A percentile compares a stretch with the other conserved stretches of the same genome.
Evolutionary conservation across 768 basidiomycete species (phyloP).

Genomic region (Daedaleopsis sinensis): DNA sequence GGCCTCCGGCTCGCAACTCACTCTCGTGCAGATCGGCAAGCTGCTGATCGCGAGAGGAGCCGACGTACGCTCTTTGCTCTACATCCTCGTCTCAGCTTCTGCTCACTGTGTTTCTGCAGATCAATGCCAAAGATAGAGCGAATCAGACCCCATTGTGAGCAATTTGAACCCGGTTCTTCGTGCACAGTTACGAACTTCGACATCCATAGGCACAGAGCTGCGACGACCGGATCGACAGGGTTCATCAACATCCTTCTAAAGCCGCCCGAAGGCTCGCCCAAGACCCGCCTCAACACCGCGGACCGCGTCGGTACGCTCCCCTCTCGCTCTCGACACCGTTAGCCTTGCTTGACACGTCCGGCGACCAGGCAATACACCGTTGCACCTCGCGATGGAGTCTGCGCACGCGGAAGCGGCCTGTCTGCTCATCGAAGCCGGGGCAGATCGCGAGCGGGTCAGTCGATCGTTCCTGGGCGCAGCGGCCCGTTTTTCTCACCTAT

Average conservation of each 20-base stretch:
- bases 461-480: not conserved
- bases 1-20: not conserved
- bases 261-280: constrained; percentile 73
- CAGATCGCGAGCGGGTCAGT: constrained; percentile 86
- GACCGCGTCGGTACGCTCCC: constrained; percentile 67
- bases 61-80: constrained; percentile 63
- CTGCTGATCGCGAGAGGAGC: constrained; percentile 86
- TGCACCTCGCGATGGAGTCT: constrained; percentile 97
- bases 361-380: constrained; percentile 83
- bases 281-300: constrained; percentile 83
- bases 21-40: constrained; percentile 71
- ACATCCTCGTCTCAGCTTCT: constrained; percentile 36
- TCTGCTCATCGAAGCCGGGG: constrained; percentile 90
- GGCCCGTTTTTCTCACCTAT: not conserved
- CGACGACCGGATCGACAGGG: constrained; percentile 90
- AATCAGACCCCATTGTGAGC: constrained; percentile 88
- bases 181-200: not conserved
- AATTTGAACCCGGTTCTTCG: constrained; percentile 1
- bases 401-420: constrained; percentile 92
- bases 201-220: constrained; percentile 81
- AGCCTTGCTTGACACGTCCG: constrained; percentile 19
- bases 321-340: not conserved
- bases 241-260: constrained; percentile 87
- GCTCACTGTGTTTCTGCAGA: constrained; percentile 47
- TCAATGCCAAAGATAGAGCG: constrained; percentile 92